Evolutionary conservation across 2,329 filamentous ascomycete genomes (phyloP), one percentile per base, ranked within the genome.

Genomic region (Penicillium sp.): DNA sequence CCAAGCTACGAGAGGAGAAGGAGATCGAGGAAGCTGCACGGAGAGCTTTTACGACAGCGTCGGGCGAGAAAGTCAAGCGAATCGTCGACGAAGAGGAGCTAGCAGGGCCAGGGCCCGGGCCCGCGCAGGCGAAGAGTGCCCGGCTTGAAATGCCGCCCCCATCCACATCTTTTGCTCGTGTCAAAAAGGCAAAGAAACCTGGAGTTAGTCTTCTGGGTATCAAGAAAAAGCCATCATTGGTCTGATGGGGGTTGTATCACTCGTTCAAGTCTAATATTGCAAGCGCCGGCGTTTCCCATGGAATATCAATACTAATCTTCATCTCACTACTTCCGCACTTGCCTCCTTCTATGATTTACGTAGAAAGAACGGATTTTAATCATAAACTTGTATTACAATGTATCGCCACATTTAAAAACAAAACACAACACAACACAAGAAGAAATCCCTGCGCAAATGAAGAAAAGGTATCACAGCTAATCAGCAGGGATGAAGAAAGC

Each of bases 121-220:
- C 71, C 33, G 59, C 59, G 2, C 62, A 65, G 24, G 58, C 73
- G 45, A 58, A 59, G 40, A 46, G 51, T 9, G 53, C 50, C 12
- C 29, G 40, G 18, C 18, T 45, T 35, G 13, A 60, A 9, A 60
- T 60, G 47, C 75, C 76, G 54, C 73, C 82, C 2, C 77, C 79
- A 4, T 83, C 85, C 3, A 57, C 62, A 24, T 82, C 81, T 0
- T 94, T 91, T 62, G 86, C 86, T 67, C 77, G 86, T 51, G 80
- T 83, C 38, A 77, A 85, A 42, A 95, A 95, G 73, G 85, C 88
- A 72, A 97, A 95, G 73, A 95, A 93, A 69, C 83, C 93, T 50
- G 80, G 86, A 48, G 75, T 82, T 0, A 83, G 85, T 11, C 73
- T 84, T 24, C 69, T 95, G 42, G 90, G 90, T 1, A 90, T 96